Base-by-base conservation (phyloP, 192 early-diverging fungal species). In the Linnemannia schmuckeri region DNA sequence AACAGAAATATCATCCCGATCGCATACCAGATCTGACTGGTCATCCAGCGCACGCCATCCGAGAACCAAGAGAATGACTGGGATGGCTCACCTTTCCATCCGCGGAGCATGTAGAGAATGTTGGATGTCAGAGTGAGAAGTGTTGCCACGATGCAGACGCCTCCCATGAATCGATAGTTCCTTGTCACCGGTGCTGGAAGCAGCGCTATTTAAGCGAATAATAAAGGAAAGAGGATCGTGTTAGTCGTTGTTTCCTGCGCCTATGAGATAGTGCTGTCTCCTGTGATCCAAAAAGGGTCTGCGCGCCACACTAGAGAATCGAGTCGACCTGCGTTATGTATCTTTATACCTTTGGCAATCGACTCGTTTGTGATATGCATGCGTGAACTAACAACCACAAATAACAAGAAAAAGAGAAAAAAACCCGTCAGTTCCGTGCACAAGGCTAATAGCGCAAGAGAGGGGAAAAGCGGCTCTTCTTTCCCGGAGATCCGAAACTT, bases 21-120 rank as follows among this genome's bases (percentile, higher is more conserved):
- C 1, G 80, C 85, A 38, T 87, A 87, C 85, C 85, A 87, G 41
- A 87, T 78, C 49, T 87, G 85, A 63, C 79, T 87, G 22, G 85
- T 87, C 72, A 81, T 57, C 85, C 85, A 87, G 17, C 85, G 85
- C 15, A 87, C 44, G 6, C 18, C 52, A 49, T 74, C 55, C 37
- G 76, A 78, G 1, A 80, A 54, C 72, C 49, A 61, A 20, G 72
- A 72, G 70, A 78, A 87, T 54, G 74, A 78, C 12, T 72, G 71
- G 9, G 71, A 74, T 0, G 85, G 76, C 40, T 81, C 80, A 12
- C 61, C 61, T 27, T 87, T 78, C 85, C 85, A 87, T 30, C 85
- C 85, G 4, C 85, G 85, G 35, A 87, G 44, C 85, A 87, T 87
- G 70, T 87, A 87, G 30, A 87, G 52, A 0, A 87, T 54, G 63